A percentile compares a stretch with the other conserved stretches of the same genome.
These are phyloP conservation scores for Boeremia lycopersici DNA, from an alignment of 2,329 filamentous ascomycete species.

Conservation along the genomic window DNA sequence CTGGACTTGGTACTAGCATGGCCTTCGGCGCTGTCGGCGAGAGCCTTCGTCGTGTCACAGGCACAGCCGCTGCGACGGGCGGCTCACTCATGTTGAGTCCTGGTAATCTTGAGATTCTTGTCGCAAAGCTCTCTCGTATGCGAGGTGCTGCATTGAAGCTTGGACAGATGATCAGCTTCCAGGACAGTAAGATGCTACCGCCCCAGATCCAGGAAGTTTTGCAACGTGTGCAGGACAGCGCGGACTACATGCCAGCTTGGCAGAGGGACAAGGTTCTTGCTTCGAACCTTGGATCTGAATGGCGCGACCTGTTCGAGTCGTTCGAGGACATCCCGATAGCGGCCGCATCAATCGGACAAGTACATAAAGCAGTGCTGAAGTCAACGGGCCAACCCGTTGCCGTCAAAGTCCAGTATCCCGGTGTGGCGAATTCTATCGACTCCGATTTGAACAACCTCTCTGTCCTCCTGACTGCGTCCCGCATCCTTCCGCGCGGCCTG, in stretches of 20 bases:
- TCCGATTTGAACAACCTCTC: conserved; percentile 94
- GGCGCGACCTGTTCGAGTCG: conserved; percentile 79
- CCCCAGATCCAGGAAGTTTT: conserved; percentile 85
- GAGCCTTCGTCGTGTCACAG: conserved; percentile 78
- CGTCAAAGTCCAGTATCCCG: conserved; percentile 97
- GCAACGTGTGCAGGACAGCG: conserved; percentile 92
- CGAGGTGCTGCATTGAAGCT: conserved; percentile 95
- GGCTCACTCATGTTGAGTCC: conserved; percentile 88
- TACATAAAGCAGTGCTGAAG: conserved; percentile 82
- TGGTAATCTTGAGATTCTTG: conserved; percentile 89
- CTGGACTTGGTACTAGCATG: conserved; percentile 92
- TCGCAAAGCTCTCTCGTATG: conserved; percentile 93
- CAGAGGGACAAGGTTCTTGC: conserved; percentile 85
- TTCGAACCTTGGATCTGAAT: conserved; percentile 79
- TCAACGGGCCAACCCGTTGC: conserved; percentile 78
- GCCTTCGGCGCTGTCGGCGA: conserved; percentile 89
- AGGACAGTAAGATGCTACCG: conserved; percentile 95
- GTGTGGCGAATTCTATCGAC: conserved; percentile 93
- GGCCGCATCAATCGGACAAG: conserved; percentile 95
- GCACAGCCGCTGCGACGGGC: conserved; percentile 60
- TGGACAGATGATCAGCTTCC: conserved; percentile 97
- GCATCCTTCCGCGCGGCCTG: conserved; percentile 85
- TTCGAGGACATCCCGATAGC: conserved; percentile 94
- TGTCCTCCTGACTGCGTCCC: conserved; percentile 86
- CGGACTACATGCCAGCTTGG: conserved; percentile 96